Percentiles rank a stretch among this genome's conserved stretches.
Conservation (phyloP, 2,329 filamentous ascomycete genomes). For the Clonostachys sp. region DNA sequence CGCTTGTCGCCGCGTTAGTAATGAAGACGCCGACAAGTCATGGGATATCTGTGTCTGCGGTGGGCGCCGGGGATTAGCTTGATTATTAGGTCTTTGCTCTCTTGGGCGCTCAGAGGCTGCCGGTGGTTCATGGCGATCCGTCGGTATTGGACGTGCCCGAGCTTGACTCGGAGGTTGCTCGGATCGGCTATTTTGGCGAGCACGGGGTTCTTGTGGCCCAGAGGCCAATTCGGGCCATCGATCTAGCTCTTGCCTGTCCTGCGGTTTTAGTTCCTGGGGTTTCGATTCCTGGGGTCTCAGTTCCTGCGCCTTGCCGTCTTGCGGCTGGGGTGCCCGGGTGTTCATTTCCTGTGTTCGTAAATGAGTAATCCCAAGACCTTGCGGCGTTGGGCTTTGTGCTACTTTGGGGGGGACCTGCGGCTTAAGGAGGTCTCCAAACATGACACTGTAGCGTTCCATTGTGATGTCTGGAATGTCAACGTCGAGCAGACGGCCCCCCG, state of each 20-base stretch:
- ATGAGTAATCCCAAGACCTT: background rate
- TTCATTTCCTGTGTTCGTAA: background rate
- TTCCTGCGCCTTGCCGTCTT: too few species aligned
- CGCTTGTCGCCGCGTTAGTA: conserved; percentile 54
- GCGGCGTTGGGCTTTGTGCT: background rate
- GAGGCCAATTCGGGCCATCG: too few species aligned
- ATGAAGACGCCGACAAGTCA: conserved; percentile 16
- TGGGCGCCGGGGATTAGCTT: background rate
- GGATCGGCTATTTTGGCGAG: too few species aligned
- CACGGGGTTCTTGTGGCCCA: too few species aligned
- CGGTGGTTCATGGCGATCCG: background rate
- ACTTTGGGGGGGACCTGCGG: conserved; percentile 2
- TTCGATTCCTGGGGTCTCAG: too few species aligned
- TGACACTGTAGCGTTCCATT: conserved; percentile 88
- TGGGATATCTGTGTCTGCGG: background rate
- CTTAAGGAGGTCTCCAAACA: conserved; percentile 77
- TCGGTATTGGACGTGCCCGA: too few species aligned
- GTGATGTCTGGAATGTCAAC: conserved; percentile 76
- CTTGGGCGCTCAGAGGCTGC: background rate
- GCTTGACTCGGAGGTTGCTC: too few species aligned
- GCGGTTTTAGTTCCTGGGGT: too few species aligned
- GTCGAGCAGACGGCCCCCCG: conserved; percentile 45
- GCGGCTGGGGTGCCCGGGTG: background rate
- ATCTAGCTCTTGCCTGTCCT: too few species aligned
- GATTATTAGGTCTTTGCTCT: background rate